These are phyloP conservation scores for Cercospora zeae-maydis DNA, from an alignment of 2,329 filamentous ascomycete species.

Conservation along the genomic window DNA sequence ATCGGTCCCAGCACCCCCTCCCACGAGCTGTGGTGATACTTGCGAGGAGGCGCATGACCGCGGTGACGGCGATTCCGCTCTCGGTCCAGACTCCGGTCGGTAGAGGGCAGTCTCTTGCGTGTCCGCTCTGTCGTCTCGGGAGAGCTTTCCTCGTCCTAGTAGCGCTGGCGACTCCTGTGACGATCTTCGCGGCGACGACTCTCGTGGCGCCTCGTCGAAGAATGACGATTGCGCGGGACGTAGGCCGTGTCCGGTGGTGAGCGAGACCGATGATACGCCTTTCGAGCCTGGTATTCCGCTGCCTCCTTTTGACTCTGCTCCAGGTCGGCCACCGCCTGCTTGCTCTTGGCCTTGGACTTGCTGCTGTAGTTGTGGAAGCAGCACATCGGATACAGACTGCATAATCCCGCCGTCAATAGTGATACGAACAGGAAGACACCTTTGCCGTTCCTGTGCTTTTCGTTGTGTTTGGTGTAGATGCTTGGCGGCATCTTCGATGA, in stretches of 20 bases:
- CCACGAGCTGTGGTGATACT: slow-evolving; percentile 37
- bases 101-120: slow-evolving; percentile 19
- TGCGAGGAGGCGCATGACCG: slow-evolving; percentile 31
- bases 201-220: slow-evolving; percentile 21
- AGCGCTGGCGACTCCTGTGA: slow-evolving; percentile 19
- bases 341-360: slow-evolving; percentile 31
- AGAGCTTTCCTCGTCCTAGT: slow-evolving; percentile 26
- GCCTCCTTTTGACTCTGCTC: slow-evolving; percentile 29
- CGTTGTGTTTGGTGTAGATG: slow-evolving; percentile 33
- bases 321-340: slow-evolving; percentile 25
- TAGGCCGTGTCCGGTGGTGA: slow-evolving; percentile 28
- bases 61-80: slow-evolving; percentile 32
- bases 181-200: slow-evolving; percentile 22
- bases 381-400: slow-evolving; percentile 36
- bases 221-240: slow-evolving; percentile 23
- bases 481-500: slow-evolving; percentile 18
- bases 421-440: slow-evolving; percentile 33
- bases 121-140: slow-evolving; percentile 21
- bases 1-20: slow-evolving; percentile 33
- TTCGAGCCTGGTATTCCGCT: slow-evolving; percentile 26
- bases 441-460: slow-evolving; percentile 34
- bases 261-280: slow-evolving; percentile 29
- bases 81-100: slow-evolving; percentile 31
- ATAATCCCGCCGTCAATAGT: slow-evolving; percentile 34
- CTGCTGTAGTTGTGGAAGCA: slow-evolving; percentile 38